Percentiles rank a stretch among this genome's conserved stretches.
phyloP scores from a whole-genome alignment of 169 alveolate species.

The Cryptosporidium tyzzeri region DNA sequence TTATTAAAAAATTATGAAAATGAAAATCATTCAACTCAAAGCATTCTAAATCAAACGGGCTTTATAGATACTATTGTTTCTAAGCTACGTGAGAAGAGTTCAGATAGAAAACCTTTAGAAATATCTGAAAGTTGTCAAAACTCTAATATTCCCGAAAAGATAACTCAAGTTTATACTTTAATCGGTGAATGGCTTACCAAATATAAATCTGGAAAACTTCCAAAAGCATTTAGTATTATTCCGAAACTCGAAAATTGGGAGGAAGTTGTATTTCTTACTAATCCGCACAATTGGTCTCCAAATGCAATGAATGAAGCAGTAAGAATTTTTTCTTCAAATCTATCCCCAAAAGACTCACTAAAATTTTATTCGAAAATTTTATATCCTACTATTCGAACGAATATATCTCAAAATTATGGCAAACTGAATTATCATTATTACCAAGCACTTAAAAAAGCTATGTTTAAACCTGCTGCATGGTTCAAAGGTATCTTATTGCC shows the following conservation, averaged over 20 bases:
- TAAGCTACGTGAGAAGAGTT: slow-evolving; percentile 1
- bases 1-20: neutral
- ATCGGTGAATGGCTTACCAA: slow-evolving; percentile 87
- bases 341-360: slow-evolving; percentile 85
- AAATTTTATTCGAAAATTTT: slow-evolving; percentile 85
- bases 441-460: slow-evolving; percentile 92
- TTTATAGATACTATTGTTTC: neutral
- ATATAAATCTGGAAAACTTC: slow-evolving; percentile 94
- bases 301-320: slow-evolving; percentile 94
- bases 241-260: slow-evolving; percentile 94
- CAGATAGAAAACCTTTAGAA: neutral
- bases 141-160: slow-evolving; percentile 49
- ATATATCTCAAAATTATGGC: slow-evolving; percentile 87
- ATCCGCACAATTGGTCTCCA: slow-evolving; percentile 95
- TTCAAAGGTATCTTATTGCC: slow-evolving; percentile 95
- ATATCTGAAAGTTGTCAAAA: neutral
- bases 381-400: slow-evolving; percentile 89
- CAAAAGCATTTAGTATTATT: slow-evolving; percentile 93
- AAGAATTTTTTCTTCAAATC: slow-evolving; percentile 89
- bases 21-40: neutral
- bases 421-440: slow-evolving; percentile 93
- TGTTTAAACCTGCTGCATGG: slow-evolving; percentile 96
- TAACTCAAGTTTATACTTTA: slow-evolving; percentile 65
- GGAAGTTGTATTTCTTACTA: slow-evolving; percentile 90
- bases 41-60: neutral